A percentile compares a stretch with the other conserved stretches of the same genome.
Evolutionary conservation across 2,329 filamentous ascomycete species (phyloP).

Genomic region (Cordyceps pruinosa): DNA sequence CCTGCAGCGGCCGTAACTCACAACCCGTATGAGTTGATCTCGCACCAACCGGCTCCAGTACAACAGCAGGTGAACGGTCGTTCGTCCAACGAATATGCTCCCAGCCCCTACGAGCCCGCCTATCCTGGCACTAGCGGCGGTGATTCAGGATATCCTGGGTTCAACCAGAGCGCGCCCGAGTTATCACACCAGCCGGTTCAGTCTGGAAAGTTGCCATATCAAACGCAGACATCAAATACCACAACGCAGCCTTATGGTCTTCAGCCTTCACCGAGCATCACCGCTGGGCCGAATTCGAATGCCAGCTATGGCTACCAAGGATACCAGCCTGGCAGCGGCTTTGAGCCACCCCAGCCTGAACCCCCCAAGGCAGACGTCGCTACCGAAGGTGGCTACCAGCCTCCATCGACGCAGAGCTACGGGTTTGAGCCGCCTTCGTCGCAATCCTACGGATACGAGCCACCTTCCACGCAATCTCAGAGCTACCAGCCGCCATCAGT

Average conservation of each 20-base stretch:
- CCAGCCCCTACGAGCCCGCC: constrained; percentile 31
- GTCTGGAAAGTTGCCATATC: neutral
- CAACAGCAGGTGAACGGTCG: constrained; percentile 19
- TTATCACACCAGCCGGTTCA: neutral
- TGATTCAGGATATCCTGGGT: constrained; percentile 4
- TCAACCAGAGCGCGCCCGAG: neutral
- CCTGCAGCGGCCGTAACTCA: constrained; percentile 15
- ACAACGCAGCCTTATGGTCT: constrained; percentile 23
- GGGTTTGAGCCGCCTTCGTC: constrained; percentile 2
- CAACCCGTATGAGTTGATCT: constrained; percentile 21
- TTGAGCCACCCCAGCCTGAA: constrained; percentile 36
- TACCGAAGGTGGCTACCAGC: constrained; percentile 11
- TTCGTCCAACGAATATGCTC: constrained; percentile 24
- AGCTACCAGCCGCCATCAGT: neutral
- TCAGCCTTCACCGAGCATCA: constrained; percentile 20
- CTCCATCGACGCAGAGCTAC: neutral
- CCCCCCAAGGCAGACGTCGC: constrained; percentile 15
- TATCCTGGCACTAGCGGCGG: constrained; percentile 15
- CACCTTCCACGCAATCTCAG: neutral
- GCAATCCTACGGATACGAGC: constrained; percentile 6
- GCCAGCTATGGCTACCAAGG: constrained; percentile 21
- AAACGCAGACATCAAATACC: constrained; percentile 17
- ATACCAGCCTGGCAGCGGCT: constrained; percentile 40
- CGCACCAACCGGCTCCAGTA: neutral
- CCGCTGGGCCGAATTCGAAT: constrained; percentile 23